Evolutionary conservation across 1,284 basidiomycete species (phyloP), one percentile per base, ranked within the genome.

Genomic region (Paramarasmius palmivorus): DNA sequence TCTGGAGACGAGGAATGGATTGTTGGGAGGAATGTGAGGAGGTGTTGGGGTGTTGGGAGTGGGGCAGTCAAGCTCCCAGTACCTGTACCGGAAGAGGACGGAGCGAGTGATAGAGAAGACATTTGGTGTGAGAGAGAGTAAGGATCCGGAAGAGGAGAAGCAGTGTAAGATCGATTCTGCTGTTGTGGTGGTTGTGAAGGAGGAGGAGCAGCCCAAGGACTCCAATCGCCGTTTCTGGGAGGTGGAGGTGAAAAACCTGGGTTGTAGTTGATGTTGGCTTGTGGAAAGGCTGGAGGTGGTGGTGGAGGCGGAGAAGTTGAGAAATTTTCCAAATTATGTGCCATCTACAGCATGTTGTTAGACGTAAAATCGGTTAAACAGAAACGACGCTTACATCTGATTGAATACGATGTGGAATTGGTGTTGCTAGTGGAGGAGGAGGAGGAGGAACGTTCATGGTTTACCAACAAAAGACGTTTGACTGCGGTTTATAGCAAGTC

Each of bases 31-130:
- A 78, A 79, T 0, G 76, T 70, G 15, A 76, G 62, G 19, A 90
- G 78, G 0, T 76, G 73, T 20, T 80, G 63, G 25, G 86, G 65
- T n/a, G 78, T 78, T 0, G 88, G 87, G 1, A 90, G 73, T 1
- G 86, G 78, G 0, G 83, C 82, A 0, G 85, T 88, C 19, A 90
- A 77, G 1, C 73, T 63, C 0, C 60, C 23, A 7, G 39, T 22
- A 44, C 26, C 23, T 12, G 57, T 42, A 61, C 47, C 10, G 70
- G 69, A 64, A 0, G 70, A 61, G 9, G 67, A 60, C 1, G n/a
- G n/a, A n/a, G n/a, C n/a, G n/a, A n/a, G n/a, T n/a, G 44, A 32
- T 8, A 46, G 17, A 19, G 9, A 10, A 26, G 44, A 46, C 44
- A 46, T 46, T 4, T 17, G 44, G 2, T 42, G 26, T n/a, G 65